Base-by-base conservation (phyloP, 257 asterid species). In the Cordia subcordata region DNA sequence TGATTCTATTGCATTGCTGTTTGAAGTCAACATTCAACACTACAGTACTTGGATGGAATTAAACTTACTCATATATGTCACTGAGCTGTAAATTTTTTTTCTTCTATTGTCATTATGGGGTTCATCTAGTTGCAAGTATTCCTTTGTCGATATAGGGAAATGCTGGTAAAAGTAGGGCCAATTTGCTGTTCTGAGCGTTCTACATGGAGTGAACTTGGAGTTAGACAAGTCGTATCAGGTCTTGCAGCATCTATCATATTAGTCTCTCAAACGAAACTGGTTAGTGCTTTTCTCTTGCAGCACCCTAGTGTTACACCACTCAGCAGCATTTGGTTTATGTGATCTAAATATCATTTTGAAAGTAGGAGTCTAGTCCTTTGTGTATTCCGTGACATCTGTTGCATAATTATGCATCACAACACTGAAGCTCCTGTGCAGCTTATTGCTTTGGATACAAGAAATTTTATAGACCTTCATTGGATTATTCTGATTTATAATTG, bases 251-350 rank as follows among this genome's bases (percentile, higher is more conserved):
- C 98, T 0, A 46, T 82, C 12, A 11, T 88, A 54, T 61, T 72
- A 72, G 79, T 91, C 58, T 85, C 96, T 66, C 95, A 79, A 67
- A 62, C 83, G n/a, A 82, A 73, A 71, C 49, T 76, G 94, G 96
- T 91, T 65, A 68, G 98, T 79, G 55, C 64, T 27, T 27, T 27
- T 27, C 35, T 27, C 35, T 27, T 27, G 35, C 35, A 27, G 35
- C 35, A 27, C 53, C 45, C 8, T 14, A 42, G 10, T 3, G 10
- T 11, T 11, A 8, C n/a, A n/a, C 14, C 15, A 42, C 12, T 42
- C 15, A 42, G 12, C 15, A 10, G 47, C 47, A 42, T 42, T 10
- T 10, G 47, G 3, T 39, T 39, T 39, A 39, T 39, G 44, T 5
- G n/a, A n/a, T n/a, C n/a, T n/a, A n/a, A n/a, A n/a, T n/a, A 5